These are phyloP conservation scores for Naegleria gruberi DNA, from an alignment of 208 protist species.

Conservation along the genomic window DNA sequence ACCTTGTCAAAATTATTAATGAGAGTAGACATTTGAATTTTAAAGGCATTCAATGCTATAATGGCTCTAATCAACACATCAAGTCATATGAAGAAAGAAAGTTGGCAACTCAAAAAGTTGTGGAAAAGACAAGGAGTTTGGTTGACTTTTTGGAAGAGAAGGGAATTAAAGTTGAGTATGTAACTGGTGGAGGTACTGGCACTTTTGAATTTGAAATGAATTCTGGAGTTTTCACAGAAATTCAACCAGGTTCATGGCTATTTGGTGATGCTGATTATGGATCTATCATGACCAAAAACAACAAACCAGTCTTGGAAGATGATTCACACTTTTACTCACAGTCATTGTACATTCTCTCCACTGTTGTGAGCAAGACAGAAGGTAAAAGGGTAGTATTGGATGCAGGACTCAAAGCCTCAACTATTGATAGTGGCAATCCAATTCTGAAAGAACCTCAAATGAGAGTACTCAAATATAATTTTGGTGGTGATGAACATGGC, in stretches of 20 bases:
- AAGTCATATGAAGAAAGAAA: background rate
- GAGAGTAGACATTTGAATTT: background rate
- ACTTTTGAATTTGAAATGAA: conserved; percentile 8
- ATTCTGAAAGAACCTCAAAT: background rate
- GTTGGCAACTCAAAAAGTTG: background rate
- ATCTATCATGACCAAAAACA: background rate
- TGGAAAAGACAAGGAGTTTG: background rate
- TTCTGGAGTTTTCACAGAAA: background rate
- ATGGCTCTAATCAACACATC: conserved; percentile 23
- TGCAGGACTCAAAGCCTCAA: background rate
- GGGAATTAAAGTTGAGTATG: background rate
- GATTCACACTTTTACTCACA: background rate
- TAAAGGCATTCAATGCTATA: conserved; percentile 16
- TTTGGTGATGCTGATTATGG: conserved; percentile 24
- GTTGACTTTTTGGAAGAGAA: background rate
- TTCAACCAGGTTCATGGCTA: conserved; percentile 10
- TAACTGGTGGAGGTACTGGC: conserved; percentile 25
- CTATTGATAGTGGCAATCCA: conserved; percentile 15
- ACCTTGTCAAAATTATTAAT: background rate
- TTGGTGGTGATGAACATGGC: conserved; percentile 15
- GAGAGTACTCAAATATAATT: background rate
- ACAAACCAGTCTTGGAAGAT: background rate
- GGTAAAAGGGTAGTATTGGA: background rate
- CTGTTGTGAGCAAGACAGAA: background rate
- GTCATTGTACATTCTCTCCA: background rate